phyloP scores from a whole-genome alignment of 2,329 filamentous ascomycete genomes.

The Aspergillus latus region DNA sequence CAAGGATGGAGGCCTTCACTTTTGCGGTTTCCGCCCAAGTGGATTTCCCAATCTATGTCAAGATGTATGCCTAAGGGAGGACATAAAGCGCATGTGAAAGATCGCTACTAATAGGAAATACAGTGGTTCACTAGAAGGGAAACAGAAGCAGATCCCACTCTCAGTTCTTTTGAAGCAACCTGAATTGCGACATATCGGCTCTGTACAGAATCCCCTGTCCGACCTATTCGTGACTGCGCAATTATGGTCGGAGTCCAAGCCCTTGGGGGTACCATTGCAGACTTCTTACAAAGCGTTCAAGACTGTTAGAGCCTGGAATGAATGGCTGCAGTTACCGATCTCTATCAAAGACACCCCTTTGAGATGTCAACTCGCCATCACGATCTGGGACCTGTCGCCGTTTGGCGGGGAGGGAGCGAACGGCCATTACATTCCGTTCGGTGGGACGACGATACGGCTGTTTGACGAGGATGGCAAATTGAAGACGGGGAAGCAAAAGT shows the following conservation, averaged over 20 bases:
- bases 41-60: conserved; percentile 66
- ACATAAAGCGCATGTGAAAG: neutral
- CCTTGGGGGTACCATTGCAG: conserved; percentile 85
- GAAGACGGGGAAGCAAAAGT: conserved; percentile 90
- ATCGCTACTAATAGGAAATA: conserved; percentile 9
- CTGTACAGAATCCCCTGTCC: conserved; percentile 76
- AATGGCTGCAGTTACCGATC: conserved; percentile 89
- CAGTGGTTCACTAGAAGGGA: conserved; percentile 74
- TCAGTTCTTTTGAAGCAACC: conserved; percentile 77
- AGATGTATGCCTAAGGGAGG: conserved; percentile 54
- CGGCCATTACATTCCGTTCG: conserved; percentile 84
- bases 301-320: conserved; percentile 74
- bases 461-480: conserved; percentile 91
- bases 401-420: conserved; percentile 68
- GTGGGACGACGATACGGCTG: conserved; percentile 86
- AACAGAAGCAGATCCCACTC: conserved; percentile 70
- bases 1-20: conserved; percentile 85
- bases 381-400: conserved; percentile 90
- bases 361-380: conserved; percentile 84
- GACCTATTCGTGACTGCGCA: conserved; percentile 93
- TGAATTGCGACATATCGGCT: conserved; percentile 82
- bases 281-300: conserved; percentile 92
- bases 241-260: conserved; percentile 94
- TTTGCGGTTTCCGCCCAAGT: conserved; percentile 88
- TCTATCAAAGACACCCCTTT: conserved; percentile 78